Conservation (phyloP, 2,329 filamentous ascomycete species). For the Xylariales sp. region DNA sequence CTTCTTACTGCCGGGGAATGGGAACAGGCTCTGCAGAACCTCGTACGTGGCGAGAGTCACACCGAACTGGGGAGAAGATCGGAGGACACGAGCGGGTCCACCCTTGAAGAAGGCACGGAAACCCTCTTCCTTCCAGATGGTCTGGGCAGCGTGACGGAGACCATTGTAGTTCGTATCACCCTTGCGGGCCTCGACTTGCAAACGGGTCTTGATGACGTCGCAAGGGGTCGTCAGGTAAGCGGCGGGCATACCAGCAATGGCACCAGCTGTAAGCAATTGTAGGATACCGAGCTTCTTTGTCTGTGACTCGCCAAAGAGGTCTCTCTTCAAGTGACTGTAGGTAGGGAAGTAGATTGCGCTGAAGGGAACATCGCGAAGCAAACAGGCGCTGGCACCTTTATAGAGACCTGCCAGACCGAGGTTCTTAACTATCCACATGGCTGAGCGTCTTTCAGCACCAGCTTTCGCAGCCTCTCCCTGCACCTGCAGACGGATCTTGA, state of each 20-base stretch:
- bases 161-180: constrained; percentile 86
- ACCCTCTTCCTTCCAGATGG: constrained; percentile 85
- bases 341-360: constrained; percentile 98
- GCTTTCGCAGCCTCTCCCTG: constrained; percentile 93
- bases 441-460: constrained; percentile 78
- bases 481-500: constrained; percentile 97
- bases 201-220: constrained; percentile 97
- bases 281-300: constrained; percentile 85
- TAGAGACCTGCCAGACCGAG: constrained; percentile 91
- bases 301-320: constrained; percentile 84
- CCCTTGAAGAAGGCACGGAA: constrained; percentile 98
- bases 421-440: constrained; percentile 97
- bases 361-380: constrained; percentile 95
- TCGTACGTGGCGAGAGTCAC: constrained; percentile 97
- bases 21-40: constrained; percentile 75
- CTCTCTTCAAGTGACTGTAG: constrained; percentile 90
- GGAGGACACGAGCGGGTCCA: constrained; percentile 87
- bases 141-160: constrained; percentile 77
- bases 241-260: constrained; percentile 87
- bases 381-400: constrained; percentile 91
- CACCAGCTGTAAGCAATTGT: constrained; percentile 89
- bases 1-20: constrained; percentile 63
- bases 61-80: constrained; percentile 94
- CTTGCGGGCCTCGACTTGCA: constrained; percentile 96
- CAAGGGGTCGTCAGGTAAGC: constrained; percentile 95